A percentile compares a stretch with the other conserved stretches of the same genome.
Evolutionary conservation across 345 rosid genomes (phyloP).

Genomic region (Pseudoturritis turrita): DNA sequence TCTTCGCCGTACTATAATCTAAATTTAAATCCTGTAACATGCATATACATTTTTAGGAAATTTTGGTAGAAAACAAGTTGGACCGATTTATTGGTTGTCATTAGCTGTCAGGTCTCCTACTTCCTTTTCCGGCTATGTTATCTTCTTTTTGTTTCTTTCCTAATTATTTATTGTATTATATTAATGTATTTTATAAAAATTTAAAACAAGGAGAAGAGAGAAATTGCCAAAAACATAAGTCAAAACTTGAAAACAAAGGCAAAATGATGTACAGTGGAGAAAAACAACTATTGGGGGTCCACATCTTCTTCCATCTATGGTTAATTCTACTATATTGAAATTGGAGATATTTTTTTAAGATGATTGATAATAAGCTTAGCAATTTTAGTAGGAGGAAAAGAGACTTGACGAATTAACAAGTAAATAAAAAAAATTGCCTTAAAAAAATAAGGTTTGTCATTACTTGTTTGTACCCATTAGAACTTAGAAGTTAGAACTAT

Average conservation of each 20-base stretch:
- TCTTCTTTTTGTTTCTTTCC: conserved; percentile 18
- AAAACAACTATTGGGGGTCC: not conserved
- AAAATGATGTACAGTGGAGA: not conserved
- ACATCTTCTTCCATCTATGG: not conserved
- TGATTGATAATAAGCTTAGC: not conserved
- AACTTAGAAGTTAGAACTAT: not conserved
- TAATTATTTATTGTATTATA: not conserved
- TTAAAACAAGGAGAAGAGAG: not conserved
- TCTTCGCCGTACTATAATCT: no score
- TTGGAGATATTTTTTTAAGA: no score
- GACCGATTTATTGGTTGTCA: conserved; percentile 3
- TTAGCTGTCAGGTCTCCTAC: conserved; percentile 23
- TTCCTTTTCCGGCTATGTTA: conserved; percentile 1
- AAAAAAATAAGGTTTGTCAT: not conserved
- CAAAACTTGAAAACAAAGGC: conserved; percentile 6
- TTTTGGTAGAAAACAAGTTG: not conserved
- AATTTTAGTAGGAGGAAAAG: not conserved
- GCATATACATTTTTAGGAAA: not conserved
- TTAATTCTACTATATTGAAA: no score
- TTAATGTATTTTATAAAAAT: not conserved
- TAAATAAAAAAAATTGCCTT: not conserved
- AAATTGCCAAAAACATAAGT: conserved; percentile 16
- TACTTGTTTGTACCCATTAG: not conserved
- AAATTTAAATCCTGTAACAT: no score
- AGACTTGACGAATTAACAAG: not conserved